phyloP scores from a whole-genome alignment of 2,329 filamentous ascomycete species.

The Fusarium algeriense region DNA sequence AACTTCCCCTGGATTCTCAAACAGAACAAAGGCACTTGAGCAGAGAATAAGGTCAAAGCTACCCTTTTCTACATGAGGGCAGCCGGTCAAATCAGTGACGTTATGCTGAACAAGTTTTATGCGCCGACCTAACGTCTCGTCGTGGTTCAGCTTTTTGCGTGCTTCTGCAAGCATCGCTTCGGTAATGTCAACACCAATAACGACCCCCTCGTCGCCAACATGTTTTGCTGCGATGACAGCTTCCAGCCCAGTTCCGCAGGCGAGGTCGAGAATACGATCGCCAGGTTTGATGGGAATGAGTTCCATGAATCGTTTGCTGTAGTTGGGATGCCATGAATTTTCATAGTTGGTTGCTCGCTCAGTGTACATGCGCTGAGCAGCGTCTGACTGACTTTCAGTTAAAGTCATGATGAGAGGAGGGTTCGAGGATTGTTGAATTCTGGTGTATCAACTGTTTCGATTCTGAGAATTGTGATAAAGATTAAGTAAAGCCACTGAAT shows the following conservation, averaged over 20 bases:
- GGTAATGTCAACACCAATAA: slow-evolving; percentile 51
- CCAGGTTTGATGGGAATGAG: slow-evolving; percentile 42
- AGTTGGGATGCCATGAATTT: slow-evolving; percentile 51
- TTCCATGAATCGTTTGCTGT: slow-evolving; percentile 49
- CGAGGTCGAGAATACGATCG: slow-evolving; percentile 50
- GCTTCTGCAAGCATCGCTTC: slow-evolving; percentile 50
- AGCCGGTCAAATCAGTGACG: slow-evolving; percentile 43
- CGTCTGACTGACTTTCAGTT: slow-evolving; percentile 19
- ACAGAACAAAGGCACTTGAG: slow-evolving; percentile 52
- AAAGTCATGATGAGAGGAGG: slow-evolving; percentile 7
- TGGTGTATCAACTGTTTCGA: neutral
- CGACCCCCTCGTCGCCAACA: slow-evolving; percentile 44
- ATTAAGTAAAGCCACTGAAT: neutral
- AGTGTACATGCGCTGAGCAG: slow-evolving; percentile 50
- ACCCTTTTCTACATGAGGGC: slow-evolving; percentile 34
- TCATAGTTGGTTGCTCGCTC: slow-evolving; percentile 50
- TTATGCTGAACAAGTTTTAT: slow-evolving; percentile 47
- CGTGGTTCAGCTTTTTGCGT: slow-evolving; percentile 35
- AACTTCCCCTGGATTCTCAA: slow-evolving; percentile 44
- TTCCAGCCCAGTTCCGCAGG: slow-evolving; percentile 53
- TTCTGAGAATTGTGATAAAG: neutral
- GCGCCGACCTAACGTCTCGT: slow-evolving; percentile 28
- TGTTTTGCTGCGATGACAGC: slow-evolving; percentile 46
- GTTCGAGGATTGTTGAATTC: too few species aligned
- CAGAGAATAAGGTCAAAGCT: slow-evolving; percentile 52